Evolutionary conservation across 495 filamentous ascomycete genomes (phyloP).

Genomic region (Aspergillus egyptiacus): DNA sequence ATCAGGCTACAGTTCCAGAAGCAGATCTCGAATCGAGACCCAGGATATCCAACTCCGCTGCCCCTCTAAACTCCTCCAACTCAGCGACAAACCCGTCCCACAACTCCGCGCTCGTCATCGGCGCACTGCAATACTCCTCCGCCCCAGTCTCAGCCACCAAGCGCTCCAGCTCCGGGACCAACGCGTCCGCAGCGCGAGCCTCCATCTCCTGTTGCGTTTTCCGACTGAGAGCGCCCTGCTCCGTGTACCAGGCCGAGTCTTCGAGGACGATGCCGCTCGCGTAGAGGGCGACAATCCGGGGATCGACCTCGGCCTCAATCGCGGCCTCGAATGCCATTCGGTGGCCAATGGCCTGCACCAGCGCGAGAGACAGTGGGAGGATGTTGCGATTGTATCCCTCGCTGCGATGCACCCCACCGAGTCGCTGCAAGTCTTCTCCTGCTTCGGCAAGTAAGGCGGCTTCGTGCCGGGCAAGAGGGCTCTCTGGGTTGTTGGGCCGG

Average conservation of each 20-base stretch:
- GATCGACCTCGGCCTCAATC: constrained; percentile 10
- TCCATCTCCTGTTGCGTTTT: constrained; percentile 14
- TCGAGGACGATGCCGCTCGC: constrained; percentile 22
- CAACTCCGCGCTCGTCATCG: constrained; percentile 14
- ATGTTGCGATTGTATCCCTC: constrained; percentile 26
- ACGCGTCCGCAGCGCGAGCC: constrained; percentile 13
- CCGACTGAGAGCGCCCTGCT: constrained; percentile 16
- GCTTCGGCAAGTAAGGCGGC: constrained; percentile 26
- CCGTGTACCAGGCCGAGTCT: constrained; percentile 30
- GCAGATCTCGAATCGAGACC: neutral
- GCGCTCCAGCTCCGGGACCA: constrained; percentile 16
- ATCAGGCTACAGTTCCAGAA: too few species aligned
- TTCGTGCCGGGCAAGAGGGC: constrained; percentile 28
- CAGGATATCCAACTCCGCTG: neutral
- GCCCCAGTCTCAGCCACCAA: constrained; percentile 7
- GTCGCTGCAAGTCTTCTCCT: constrained; percentile 2
- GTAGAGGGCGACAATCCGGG: constrained; percentile 23
- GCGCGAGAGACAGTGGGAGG: constrained; percentile 24
- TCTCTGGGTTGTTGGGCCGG: constrained; percentile 15
- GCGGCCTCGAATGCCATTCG: constrained; percentile 31
- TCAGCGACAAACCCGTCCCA: neutral
- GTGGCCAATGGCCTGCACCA: constrained; percentile 28
- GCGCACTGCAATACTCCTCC: constrained; percentile 16
- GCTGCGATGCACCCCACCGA: constrained; percentile 19
- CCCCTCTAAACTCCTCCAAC: neutral